These are phyloP conservation scores for Globisporangium alternatum DNA, from an alignment of 352 stramenopile species.

Conservation along the genomic window DNA sequence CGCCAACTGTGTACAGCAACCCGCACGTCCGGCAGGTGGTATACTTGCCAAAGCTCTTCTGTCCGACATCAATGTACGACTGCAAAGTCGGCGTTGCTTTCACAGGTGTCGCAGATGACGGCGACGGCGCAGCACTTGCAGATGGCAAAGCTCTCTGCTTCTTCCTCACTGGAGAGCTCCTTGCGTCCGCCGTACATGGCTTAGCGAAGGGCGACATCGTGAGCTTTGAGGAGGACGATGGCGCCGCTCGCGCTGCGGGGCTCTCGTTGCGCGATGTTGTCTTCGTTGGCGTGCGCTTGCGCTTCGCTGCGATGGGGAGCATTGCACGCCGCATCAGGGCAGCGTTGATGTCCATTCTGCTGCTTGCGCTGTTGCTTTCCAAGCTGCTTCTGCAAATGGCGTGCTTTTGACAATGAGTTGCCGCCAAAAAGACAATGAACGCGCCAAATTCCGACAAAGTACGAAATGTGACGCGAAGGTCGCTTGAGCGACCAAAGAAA, in stretches of 20 bases:
- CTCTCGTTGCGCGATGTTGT: constrained; percentile 15
- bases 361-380: neutral
- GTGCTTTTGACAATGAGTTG: no score
- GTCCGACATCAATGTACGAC: constrained; percentile 72
- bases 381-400: neutral
- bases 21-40: constrained; percentile 58
- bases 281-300: constrained; percentile 30
- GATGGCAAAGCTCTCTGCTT: constrained; percentile 2
- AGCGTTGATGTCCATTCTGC: constrained; percentile 34
- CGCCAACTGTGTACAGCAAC: constrained; percentile 67
- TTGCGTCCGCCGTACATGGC: constrained; percentile 7
- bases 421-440: neutral
- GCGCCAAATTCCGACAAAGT: constrained; percentile 1
- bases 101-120: constrained; percentile 5
- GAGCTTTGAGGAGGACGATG: constrained; percentile 5
- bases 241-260: neutral
- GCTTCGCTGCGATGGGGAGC: constrained; percentile 29
- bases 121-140: neutral
- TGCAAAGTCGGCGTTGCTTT: constrained; percentile 32
- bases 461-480: neutral
- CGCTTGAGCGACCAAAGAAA: neutral
- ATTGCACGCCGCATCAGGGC: constrained; percentile 44
- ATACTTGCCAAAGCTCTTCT: constrained; percentile 65
- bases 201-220: constrained; percentile 26
- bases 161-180: constrained; percentile 7